Evolutionary conservation across 768 basidiomycete genomes (phyloP), one percentile per base, ranked within the genome.

Genomic region (Neoboletus brunneissimus): DNA sequence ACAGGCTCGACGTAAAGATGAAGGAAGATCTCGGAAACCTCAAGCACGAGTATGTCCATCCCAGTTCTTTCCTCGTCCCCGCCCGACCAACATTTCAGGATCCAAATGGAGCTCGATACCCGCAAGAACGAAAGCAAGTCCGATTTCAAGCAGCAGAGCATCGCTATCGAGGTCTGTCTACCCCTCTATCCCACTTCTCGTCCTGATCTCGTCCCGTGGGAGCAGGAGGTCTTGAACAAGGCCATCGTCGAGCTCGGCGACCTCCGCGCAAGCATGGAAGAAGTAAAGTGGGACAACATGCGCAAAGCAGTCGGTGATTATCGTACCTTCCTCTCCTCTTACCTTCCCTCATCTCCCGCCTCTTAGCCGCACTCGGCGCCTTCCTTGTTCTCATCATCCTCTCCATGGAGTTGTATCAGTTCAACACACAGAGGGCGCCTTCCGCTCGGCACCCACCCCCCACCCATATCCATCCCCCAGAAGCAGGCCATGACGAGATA

Each of bases 71-170:
- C 41, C 35, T 31, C 37, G n/a, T 35, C 23, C 4, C 38, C n/a
- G 8, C 49, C 18, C n/a, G 32, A 58, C 48, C 32, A 32, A 50
- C 38, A 16, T 29, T 15, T 49, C 57, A 97, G 94, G 66, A 91
- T 95, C 49, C 94, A 98, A 72, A 94, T 98, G 86, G 97, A 99
- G 54, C 79, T 98, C 57, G 93, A 96, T 65, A 94, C 86, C 59
- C 81, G 96, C 55, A 98, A 94, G 77, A 92, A 89, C 61, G 97
- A 98, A 69, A 83, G 87, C 15, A 88, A 86, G 66, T 79, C 86
- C 1, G 94, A 98, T 50, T 66, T 91, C 56, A 96, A 94, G 72
- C 81, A 79, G 51, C 85, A 88, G 63, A 94, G 94, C 63, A 89
- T 98, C 57, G 75, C 77, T 35, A 92, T 96, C 38, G 91, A 94